Base-by-base conservation (phyloP, 2,329 filamentous ascomycete genomes). In the Aspergillus tubingensis region DNA sequence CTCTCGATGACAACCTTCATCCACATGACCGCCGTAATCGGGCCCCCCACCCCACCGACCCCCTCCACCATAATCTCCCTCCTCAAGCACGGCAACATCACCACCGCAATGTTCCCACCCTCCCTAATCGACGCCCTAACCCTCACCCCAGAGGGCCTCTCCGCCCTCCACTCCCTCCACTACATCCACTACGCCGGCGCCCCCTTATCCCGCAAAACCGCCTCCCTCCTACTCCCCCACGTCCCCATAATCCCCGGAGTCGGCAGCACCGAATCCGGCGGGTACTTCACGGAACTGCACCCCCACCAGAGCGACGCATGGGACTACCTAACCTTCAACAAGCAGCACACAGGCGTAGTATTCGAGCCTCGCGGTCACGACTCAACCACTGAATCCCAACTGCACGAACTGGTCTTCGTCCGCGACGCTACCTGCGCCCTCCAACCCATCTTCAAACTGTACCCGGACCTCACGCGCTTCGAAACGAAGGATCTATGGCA, bases 401-500 rank as follows among this genome's bases (percentile, higher is more conserved):
- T 71, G 11, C 54, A 70, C 49, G 68, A 70, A 47, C 59, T 71
- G 0, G 60, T 70, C n/a, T 68, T 70, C 27, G 52, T 68, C 15
- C 66, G 65, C 17, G 55, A 48, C 1, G 50, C 59, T 0, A 58
- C 65, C 21, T 62, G 17, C 41, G 17, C 41, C 43, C 13, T 65
- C 19, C 63, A 69, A 49, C 59, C 58, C 11, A 70, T 70, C 15
- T 68, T 72, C 58, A 50, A 54, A 2, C 52, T 65, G 0, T 70
- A 67, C 43, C 65, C 68, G 3, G 59, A 68, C 10, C 50, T 21
- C 2, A 58, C 62, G 3, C 51, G 62, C 3, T 72, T 67, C 43
- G 61, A 59, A 13, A 70, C 68, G 0, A 68, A 66, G 7, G 69
- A 72, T 44, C 57, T 72, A 3, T 71, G 62, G 64, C 41, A 61